A percentile compares a stretch with the other conserved stretches of the same genome.
Conservation (phyloP, 2,329 filamentous ascomycete genomes). For the Phialophora macrospora region DNA sequence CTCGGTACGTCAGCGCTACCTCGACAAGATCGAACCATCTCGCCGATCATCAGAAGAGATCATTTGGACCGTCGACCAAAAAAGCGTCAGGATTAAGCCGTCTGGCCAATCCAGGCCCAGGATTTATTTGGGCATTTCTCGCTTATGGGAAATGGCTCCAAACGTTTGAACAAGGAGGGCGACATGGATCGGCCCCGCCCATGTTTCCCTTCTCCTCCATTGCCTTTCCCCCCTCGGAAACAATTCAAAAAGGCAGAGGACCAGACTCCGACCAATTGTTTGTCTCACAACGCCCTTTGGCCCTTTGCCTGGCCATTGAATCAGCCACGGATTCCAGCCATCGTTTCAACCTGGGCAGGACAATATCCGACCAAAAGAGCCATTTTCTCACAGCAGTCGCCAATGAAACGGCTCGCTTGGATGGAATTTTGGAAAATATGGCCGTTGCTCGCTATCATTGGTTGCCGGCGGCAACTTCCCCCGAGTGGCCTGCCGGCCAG, state of each 20-base stretch:
- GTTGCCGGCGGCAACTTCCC: slow-evolving; percentile 5
- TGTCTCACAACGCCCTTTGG: slow-evolving; percentile 17
- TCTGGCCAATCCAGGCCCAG: slow-evolving; percentile 26
- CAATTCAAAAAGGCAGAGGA: slow-evolving; percentile 12
- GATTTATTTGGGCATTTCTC: slow-evolving; percentile 23
- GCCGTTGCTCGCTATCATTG: slow-evolving; percentile 27
- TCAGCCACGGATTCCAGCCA: slow-evolving; percentile 18
- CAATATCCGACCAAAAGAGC: slow-evolving; percentile 19
- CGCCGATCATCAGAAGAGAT: slow-evolving; percentile 24
- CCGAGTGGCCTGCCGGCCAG: slow-evolving; percentile 3
- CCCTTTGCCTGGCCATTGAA: slow-evolving; percentile 19
- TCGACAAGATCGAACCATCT: slow-evolving; percentile 23
- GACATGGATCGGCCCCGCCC: slow-evolving; percentile 38
- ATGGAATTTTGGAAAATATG: slow-evolving; percentile 25
- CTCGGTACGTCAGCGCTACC: slow-evolving; percentile 25
- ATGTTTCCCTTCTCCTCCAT: slow-evolving; percentile 24
- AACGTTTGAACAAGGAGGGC: slow-evolving; percentile 16
- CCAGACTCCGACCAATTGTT: slow-evolving; percentile 20
- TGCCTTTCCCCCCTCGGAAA: slow-evolving; percentile 6
- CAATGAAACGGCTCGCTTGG: slow-evolving; percentile 23
- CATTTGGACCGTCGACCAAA: slow-evolving; percentile 14
- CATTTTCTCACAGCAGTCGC: slow-evolving; percentile 20
- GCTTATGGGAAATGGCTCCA: slow-evolving; percentile 17
- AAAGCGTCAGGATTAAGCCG: slow-evolving; percentile 19
- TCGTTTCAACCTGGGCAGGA: slow-evolving; percentile 10